Evolutionary conservation across 192 early-diverging fungal genomes (phyloP), one percentile per base, ranked within the genome.

Genomic region (Irineochytrium annulatum): DNA sequence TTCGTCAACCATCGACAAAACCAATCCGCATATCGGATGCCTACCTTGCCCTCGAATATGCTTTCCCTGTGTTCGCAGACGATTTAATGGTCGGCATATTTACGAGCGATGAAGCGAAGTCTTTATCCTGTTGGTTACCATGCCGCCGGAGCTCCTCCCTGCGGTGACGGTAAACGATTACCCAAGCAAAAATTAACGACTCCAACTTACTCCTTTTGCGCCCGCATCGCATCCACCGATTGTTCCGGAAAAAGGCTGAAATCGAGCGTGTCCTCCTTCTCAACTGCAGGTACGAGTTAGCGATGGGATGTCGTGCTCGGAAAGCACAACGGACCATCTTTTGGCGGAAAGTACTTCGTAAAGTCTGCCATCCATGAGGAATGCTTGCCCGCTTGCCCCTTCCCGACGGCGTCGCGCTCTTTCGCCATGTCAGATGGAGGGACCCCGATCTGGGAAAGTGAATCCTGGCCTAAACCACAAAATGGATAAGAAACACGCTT

Each of bases 171-270:
- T n/a, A n/a, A n/a, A n/a, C n/a, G n/a, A n/a, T n/a, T n/a, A n/a
- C n/a, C n/a, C n/a, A n/a, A n/a, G n/a, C n/a, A n/a, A n/a, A n/a
- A n/a, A n/a, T n/a, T n/a, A n/a, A n/a, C n/a, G n/a, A 34, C 48
- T 60, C 29, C 33, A 28, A 52, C 63, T 11, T 62, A 78, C 77
- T 78, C 68, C 70, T 78, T 78, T 54, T 78, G 77, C 17, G 59
- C 65, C 20, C 77, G 48, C 68, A 75, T 39, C 3, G 70, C 35
- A 45, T 78, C 77, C 1, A 78, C 52, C 27, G 62, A 44, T 26
- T 51, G 64, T 48, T 78, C 77, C 11, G 46, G 35, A 54, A 55
- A 72, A 34, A 68, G 72, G 2, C 20, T 32, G 19, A 64, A 49
- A 64, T 76, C 73, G 27, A 72, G 63, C 54, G 16, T 60, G 27